A percentile compares a stretch with the other conserved stretches of the same genome.
Conservation (phyloP, 2,329 filamentous ascomycete genomes). For the Clarireedia paspali region DNA sequence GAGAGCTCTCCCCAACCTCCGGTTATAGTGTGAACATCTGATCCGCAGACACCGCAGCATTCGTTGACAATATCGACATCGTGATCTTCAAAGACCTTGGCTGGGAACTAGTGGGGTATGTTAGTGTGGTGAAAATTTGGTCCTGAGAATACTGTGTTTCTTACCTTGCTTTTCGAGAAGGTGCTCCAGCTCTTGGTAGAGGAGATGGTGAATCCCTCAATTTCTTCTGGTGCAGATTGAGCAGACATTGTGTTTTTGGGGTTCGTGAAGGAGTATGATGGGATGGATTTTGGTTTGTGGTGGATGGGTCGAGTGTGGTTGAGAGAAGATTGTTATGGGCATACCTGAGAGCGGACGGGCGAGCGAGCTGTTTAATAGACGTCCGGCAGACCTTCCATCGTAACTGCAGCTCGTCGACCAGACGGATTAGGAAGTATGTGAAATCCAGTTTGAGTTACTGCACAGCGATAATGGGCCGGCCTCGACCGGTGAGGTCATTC, state of each 20-base stretch:
- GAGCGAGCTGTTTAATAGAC: too few species aligned
- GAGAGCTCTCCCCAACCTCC: slow-evolving; percentile 21
- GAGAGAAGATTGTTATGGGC: too few species aligned
- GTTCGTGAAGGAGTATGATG: too few species aligned
- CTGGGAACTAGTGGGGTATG: neutral
- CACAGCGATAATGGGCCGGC: too few species aligned
- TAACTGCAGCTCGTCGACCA: too few species aligned
- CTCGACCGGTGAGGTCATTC: too few species aligned
- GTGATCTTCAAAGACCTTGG: slow-evolving; percentile 74
- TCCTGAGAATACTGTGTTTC: neutral
- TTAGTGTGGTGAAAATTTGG: neutral
- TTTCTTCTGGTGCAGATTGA: slow-evolving; percentile 40
- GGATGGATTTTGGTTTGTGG: too few species aligned
- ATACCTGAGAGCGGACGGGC: too few species aligned
- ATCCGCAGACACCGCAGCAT: slow-evolving; percentile 39
- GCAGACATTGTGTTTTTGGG: neutral
- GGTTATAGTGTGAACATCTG: slow-evolving; percentile 25
- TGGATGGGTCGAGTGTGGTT: too few species aligned
- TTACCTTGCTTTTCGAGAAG: slow-evolving; percentile 21
- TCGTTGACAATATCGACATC: slow-evolving; percentile 85
- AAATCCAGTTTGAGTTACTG: too few species aligned
- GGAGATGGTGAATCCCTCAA: slow-evolving; percentile 50
- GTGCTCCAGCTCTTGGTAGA: slow-evolving; percentile 21
- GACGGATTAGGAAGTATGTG: too few species aligned
- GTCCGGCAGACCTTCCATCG: too few species aligned